Conservation (phyloP, 345 rosid genomes). For the Euclidium syriacum region DNA sequence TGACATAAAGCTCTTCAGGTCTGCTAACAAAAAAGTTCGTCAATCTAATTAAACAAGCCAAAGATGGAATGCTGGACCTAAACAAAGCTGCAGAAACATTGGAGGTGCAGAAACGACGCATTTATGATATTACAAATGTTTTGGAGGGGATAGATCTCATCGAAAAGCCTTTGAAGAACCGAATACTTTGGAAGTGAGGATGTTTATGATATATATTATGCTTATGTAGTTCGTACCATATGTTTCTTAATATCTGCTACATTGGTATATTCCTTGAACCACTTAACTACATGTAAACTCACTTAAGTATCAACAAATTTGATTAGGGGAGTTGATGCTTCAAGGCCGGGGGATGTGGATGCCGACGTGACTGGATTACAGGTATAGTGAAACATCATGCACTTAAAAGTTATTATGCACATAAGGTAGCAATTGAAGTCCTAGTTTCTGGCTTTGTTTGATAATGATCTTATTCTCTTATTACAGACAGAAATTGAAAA, state of each 20-base stretch:
- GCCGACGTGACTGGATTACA: constrained; percentile 53
- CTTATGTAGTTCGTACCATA: constrained; percentile 21
- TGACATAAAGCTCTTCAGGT: constrained; percentile 46
- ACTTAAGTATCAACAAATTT: constrained; percentile 32
- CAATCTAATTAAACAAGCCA: constrained; percentile 68
- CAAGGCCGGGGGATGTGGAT: constrained; percentile 52
- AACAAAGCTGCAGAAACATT: constrained; percentile 90
- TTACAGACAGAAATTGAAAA: constrained; percentile 76
- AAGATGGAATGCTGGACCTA: constrained; percentile 88
- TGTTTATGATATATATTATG: constrained; percentile 16
- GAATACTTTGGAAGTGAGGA: constrained; percentile 89
- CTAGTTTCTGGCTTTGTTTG: not conserved
- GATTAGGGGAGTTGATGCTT: constrained; percentile 72
- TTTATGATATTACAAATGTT: constrained; percentile 97
- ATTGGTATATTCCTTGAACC: constrained; percentile 11
- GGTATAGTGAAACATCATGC: constrained; percentile 36
- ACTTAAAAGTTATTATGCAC: not conserved
- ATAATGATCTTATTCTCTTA: constrained; percentile 17
- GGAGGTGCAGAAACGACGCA: constrained; percentile 97
- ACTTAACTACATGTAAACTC: constrained; percentile 21
- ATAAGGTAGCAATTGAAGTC: not conserved
- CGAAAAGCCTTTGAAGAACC: constrained; percentile 91
- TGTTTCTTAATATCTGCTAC: constrained; percentile 4
- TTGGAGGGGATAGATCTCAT: constrained; percentile 98
- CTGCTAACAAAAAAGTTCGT: constrained; percentile 87